phyloP scores from a whole-genome alignment of 176 grass and related monocot genomes.

The Rhynchospora tenuis region DNA sequence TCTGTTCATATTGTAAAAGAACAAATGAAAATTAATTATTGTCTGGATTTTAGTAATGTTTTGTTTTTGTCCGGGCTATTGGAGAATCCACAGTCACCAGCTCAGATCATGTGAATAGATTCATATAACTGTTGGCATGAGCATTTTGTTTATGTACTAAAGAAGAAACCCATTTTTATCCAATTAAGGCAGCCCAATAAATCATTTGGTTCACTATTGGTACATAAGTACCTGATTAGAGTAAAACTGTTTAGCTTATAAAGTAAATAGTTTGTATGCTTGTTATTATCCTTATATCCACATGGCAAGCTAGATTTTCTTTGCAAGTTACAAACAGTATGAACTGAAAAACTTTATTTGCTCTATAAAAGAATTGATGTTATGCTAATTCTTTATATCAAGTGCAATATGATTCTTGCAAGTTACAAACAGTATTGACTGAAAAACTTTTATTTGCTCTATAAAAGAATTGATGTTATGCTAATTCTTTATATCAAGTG shows the following conservation, averaged over 20 bases:
- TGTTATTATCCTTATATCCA: neutral
- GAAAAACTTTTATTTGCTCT: neutral
- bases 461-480: neutral
- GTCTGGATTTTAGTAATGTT: conserved; percentile 4
- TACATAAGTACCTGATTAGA: neutral
- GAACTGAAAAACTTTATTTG: neutral
- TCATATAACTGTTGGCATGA: neutral
- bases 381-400: neutral
- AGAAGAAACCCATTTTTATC: neutral
- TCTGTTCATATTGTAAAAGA: neutral
- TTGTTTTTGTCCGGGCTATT: neutral
- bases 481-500: neutral
- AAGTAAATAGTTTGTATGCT: neutral
- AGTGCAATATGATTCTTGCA: neutral
- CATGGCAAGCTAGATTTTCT: neutral
- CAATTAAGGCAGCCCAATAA: neutral
- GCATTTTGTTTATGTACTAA: conserved; percentile 2
- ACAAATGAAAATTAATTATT: neutral
- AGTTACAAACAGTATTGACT: neutral
- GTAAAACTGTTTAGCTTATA: neutral
- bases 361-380: neutral
- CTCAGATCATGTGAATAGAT: conserved; percentile 17
- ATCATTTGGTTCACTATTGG: neutral
- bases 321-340: neutral
- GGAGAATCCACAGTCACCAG: conserved; percentile 2